phyloP scores from a whole-genome alignment of 2,329 filamentous ascomycete species.

The Fusarium sp. region DNA sequence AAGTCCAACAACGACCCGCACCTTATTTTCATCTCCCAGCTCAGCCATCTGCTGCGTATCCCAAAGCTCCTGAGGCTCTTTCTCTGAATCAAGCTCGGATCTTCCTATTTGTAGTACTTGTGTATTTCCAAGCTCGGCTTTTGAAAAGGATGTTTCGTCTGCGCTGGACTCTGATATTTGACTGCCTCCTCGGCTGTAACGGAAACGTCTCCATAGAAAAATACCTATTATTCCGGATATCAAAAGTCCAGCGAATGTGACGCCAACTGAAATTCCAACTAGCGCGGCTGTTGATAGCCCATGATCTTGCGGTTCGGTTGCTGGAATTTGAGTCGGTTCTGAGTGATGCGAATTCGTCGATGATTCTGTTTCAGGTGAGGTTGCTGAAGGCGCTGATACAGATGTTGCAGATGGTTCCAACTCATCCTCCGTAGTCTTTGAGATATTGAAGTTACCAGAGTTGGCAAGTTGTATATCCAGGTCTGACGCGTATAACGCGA shows the following conservation, averaged over 20 bases:
- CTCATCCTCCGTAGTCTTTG: neutral
- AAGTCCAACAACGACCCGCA: neutral
- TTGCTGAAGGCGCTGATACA: neutral
- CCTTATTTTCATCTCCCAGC: conserved; percentile 8
- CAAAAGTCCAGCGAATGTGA: neutral
- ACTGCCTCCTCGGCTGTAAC: neutral
- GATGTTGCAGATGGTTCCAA: neutral
- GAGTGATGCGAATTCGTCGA: neutral
- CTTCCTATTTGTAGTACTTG: conserved; percentile 4
- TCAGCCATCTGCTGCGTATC: conserved; percentile 12
- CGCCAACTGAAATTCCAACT: conserved; percentile 7
- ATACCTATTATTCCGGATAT: neutral
- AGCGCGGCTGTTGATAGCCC: neutral
- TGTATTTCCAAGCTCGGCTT: neutral
- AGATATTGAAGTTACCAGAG: conserved; percentile 7
- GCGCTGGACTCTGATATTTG: neutral
- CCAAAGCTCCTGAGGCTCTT: conserved; percentile 1
- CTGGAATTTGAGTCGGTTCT: neutral
- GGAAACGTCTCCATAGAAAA: neutral
- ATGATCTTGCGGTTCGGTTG: fast-evolving
- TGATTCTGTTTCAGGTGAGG: neutral
- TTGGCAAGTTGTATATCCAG: neutral
- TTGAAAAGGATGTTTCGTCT: neutral
- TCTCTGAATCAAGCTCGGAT: neutral
- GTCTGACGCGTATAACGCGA: neutral